A percentile compares a stretch with the other conserved stretches of the same genome.
These are phyloP conservation scores for Aspergillus felis DNA, from an alignment of 2,329 filamentous ascomycete genomes.

Conservation along the genomic window DNA sequence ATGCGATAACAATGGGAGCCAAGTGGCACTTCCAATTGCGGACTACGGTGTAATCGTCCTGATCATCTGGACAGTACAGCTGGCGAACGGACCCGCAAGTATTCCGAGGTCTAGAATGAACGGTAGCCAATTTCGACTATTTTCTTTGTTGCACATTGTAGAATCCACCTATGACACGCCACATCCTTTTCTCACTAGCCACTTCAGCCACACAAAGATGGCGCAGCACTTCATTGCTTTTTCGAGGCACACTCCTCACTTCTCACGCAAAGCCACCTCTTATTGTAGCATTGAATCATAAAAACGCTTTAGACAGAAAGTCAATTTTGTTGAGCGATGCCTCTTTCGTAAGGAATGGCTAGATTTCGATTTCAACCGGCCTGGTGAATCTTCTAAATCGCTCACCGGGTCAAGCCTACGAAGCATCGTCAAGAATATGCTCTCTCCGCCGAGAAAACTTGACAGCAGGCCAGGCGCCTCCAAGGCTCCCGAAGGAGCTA, in stretches of 20 bases:
- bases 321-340: neutral
- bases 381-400: neutral
- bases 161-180: neutral
- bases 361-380: neutral
- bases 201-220: neutral
- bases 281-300: neutral
- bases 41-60: neutral
- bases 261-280: neutral
- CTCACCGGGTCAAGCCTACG: neutral
- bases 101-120: neutral
- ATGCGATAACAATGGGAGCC: too few relatives aligned
- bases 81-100: neutral
- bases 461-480: neutral
- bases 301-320: neutral
- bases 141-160: neutral
- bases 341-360: neutral
- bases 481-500: neutral
- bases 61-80: neutral
- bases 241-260: neutral
- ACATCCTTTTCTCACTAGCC: neutral
- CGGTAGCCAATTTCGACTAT: neutral
- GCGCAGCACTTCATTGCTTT: neutral
- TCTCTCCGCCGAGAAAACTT: neutral
- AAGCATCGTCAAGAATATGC: neutral
- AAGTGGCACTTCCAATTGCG: neutral